Evolutionary conservation across 2,329 filamentous ascomycete species (phyloP), one percentile per base, ranked within the genome.

Genomic region (Furcasterigmium sp.): DNA sequence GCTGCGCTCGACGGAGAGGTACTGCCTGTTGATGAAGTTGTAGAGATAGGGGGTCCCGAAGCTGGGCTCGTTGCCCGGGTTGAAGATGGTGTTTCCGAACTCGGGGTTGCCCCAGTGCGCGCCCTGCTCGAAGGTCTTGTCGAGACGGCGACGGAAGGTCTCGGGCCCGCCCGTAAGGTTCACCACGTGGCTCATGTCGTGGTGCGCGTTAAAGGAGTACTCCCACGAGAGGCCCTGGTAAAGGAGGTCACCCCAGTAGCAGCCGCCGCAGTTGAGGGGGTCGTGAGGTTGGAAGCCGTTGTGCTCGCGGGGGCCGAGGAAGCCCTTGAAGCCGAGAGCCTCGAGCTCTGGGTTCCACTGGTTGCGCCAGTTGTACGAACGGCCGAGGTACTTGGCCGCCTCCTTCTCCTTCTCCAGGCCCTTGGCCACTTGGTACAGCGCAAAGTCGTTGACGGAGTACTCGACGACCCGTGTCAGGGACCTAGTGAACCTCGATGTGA

Each of bases 31-130:
- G 43, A 77, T 75, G 57, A 77, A 87, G 60, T 84, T 80, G 68
- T 83, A 87, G 3, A 87, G 69, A 58, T 82, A 88, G 0, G 82
- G 82, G 1, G 77, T 76, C 2, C 75, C 77, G 62, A 87, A 87
- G 57, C 71, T 72, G 18, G 82, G 82, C 60, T 86, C 79, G 56
- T 85, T 85, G 13, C 80, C 81, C 1, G 79, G 75, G 58, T 87
- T 78, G 59, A 84, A 85, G 19, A 86, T 73, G 14, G 72, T 81
- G 46, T 74, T 63, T 46, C 68, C 69, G 45, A 75, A 78, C 3
- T 55, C 47, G 30, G 62, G 61, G 42, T 72, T 70, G 5, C 59
- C 62, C 0, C 56, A 48, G 50, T 68, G 66, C 2, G 68, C 54
- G 18, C 69, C 71, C 2, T 70, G 68, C 41, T 70, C 67, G 58